A percentile compares a stretch with the other conserved stretches of the same genome.
Conservation (phyloP, 257 asterid genomes). For the Anisodus acutangulus region DNA sequence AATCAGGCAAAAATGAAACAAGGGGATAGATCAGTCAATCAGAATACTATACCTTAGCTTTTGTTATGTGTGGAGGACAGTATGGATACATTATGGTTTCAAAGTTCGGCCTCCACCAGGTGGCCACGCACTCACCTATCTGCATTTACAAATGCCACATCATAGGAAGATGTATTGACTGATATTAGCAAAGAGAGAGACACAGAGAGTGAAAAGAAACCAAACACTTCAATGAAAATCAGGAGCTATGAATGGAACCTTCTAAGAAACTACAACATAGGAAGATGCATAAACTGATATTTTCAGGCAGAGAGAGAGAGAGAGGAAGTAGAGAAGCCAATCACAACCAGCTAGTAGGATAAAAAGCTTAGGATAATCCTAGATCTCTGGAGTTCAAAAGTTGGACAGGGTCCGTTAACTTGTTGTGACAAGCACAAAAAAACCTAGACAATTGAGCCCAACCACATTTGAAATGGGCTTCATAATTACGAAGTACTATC, state of each 20-base stretch:
- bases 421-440: not conserved
- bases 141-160: constrained; percentile 40
- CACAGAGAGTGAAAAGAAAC: not conserved
- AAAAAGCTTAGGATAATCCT: not conserved
- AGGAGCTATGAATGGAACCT: not conserved
- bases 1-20: not conserved
- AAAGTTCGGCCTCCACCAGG: constrained; percentile 98
- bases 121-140: constrained; percentile 97
- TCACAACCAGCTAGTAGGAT: not conserved
- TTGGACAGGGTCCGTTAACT: not conserved
- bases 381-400: not conserved
- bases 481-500: not conserved
- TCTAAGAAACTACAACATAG: not conserved
- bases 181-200: not conserved
- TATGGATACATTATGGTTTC: constrained; percentile 95
- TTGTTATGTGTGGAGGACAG: constrained; percentile 95
- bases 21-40: not conserved
- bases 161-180: constrained; percentile 1
- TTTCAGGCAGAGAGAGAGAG: not conserved
- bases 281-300: not conserved
- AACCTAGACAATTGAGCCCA: not conserved
- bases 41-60: constrained; percentile 64
- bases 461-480: not conserved
- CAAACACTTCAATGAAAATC: not conserved
- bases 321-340: not conserved